phyloP scores from a whole-genome alignment of 169 alveolate genomes.

The Plasmodium gaboni region DNA sequence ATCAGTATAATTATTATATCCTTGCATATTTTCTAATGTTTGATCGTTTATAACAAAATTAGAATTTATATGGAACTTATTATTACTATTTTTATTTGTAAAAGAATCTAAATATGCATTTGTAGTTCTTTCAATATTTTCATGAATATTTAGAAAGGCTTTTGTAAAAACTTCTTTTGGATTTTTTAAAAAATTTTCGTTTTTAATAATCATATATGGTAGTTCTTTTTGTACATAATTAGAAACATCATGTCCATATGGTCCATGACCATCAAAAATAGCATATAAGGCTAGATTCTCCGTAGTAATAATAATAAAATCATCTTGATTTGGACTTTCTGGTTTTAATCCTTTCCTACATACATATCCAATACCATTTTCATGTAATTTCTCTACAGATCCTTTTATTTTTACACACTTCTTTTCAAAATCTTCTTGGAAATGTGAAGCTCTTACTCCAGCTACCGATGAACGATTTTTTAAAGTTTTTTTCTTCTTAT shows the following conservation, averaged over 20 bases:
- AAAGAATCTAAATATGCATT: constrained; percentile 38
- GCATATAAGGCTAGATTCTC: constrained; percentile 86
- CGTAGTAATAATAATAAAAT: constrained; percentile 80
- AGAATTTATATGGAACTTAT: background rate
- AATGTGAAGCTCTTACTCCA: constrained; percentile 76
- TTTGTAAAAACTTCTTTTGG: constrained; percentile 72
- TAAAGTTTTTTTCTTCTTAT: constrained; percentile 21
- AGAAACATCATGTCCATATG: constrained; percentile 91
- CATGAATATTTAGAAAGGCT: constrained; percentile 67
- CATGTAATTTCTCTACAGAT: constrained; percentile 50
- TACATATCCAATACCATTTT: constrained; percentile 86
- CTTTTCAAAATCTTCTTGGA: constrained; percentile 77
- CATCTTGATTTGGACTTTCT: constrained; percentile 93
- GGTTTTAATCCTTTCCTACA: constrained; percentile 92
- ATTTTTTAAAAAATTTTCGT: constrained; percentile 66
- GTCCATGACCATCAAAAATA: constrained; percentile 95
- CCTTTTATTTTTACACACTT: constrained; percentile 76
- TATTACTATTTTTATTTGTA: constrained; percentile 1
- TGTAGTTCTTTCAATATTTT: constrained; percentile 42
- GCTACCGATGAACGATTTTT: constrained; percentile 73
- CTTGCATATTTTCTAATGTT: background rate
- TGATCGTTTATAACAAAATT: background rate
- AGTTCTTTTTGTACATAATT: constrained; percentile 85
- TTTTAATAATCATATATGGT: constrained; percentile 79
- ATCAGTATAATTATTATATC: background rate